Evolutionary conservation across 2,329 filamentous ascomycete species (phyloP), one percentile per base, ranked within the genome.

Genomic region (Fusarium sororula): DNA sequence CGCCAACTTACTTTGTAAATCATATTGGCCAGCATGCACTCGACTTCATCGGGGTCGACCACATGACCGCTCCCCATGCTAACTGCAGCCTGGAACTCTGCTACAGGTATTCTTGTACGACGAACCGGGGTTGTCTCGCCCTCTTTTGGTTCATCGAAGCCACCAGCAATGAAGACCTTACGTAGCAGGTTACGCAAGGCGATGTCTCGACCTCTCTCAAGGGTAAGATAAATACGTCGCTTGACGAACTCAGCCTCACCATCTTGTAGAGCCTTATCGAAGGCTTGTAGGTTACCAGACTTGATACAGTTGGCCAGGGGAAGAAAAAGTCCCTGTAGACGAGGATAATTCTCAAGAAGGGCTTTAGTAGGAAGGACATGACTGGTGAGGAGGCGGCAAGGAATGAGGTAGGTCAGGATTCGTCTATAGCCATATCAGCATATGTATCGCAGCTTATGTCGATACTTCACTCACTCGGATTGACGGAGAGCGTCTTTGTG

Each of bases 201-300:
- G 70, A 98, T 94, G 79, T 99, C 96, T 56, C 96, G 92, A 18
- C 94, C 94, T 48, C 96, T 90, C 81, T 99, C 96, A 0, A 99
- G 88, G 0, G 96, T 98, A 28, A 99, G 89, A 82, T 98, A 99
- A 76, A 99, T 97, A 50, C 96, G 93, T 37, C 93, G 90, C 81
- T 93, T 96, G 73, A 98, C 95, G 76, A 98, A 98, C 75, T 96
- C 94, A n/a, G 95, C 91, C 83, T 98, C 95, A 32, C 93, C 93
- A 13, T 91, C 90, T 56, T 92, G 88, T 35, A 99, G 88, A 5
- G 95, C 95, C 24, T 90, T 84, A 77, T 98, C 95, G 78, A 98
- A 98, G 17, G 91, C 93, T 58, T 91, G 88, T 15, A 99, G 89
- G 76, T 98, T 92, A 37, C 95, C 96, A 65, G 87, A 89, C 76